Evolutionary conservation across 2,329 filamentous ascomycete species (phyloP), one percentile per base, ranked within the genome.

Genomic region (Penicillium sp.): DNA sequence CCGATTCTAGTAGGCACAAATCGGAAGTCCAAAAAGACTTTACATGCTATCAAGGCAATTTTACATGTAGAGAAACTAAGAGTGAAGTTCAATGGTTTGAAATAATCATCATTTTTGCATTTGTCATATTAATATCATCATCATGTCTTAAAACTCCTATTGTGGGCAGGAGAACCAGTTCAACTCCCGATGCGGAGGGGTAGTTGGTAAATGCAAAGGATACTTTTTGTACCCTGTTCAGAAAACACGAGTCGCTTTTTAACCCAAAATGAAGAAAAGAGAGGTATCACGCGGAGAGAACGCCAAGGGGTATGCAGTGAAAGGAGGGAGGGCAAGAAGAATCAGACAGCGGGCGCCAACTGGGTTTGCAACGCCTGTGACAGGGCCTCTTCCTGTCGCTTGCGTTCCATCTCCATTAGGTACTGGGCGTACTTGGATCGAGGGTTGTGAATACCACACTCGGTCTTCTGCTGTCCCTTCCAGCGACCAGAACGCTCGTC

Each of bases 401-500:
- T 87, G 68, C 81, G 77, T 70, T 91, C 87, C 74, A 89, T 84
- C 57, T 91, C 85, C 66, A 82, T 81, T 52, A 96, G 77, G 75
- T 88, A 97, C 76, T 92, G 86, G 10, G 91, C 89, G 69, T 97
- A 99, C 64, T 91, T 87, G 55, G 90, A 96, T 74, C 92, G 88
- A 76, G 94, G 95, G 81, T 97, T 97, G 84, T 99, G 94, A 70
- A 99, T 97, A 44, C 94, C 94, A 74, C 94, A 99, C 79, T 99
- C 94, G 14, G 91, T 95, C 87, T 99, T 99, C 68, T 82, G 79
- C 74, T 91, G 89, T 58, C 94, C 94, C 83, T 96, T 97, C 94
- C 94, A 99, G 64, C 94, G 87, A 55, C 94, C 94, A 8, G 94
- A 89, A 47, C 94, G 88, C 84, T 99, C 94, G 68, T 97, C 94